Percentiles rank a stretch among this genome's conserved stretches.
Conservation (phyloP, 2,329 filamentous ascomycete species). For the Penicillium glabrum region DNA sequence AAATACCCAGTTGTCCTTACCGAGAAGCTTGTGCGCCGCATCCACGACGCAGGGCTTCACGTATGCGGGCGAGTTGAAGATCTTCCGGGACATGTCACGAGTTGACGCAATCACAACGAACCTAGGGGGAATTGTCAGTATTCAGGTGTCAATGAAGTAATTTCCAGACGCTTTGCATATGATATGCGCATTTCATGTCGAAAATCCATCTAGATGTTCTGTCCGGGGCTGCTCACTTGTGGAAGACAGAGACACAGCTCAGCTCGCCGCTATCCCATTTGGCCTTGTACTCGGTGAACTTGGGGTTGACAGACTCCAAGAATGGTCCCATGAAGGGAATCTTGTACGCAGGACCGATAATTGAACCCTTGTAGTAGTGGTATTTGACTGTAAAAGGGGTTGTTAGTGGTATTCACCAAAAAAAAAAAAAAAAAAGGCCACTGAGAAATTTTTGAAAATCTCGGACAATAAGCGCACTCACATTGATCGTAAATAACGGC, state of each 20-base stretch:
- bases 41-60: constrained; percentile 98
- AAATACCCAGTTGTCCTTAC: constrained; percentile 94
- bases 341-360: constrained; percentile 73
- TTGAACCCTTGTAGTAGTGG: constrained; percentile 70
- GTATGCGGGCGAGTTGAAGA: constrained; percentile 89
- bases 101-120: constrained; percentile 97
- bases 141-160: not conserved
- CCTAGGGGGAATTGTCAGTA: constrained; percentile 48
- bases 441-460: not conserved
- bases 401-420: not conserved
- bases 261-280: constrained; percentile 92
- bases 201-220: not conserved
- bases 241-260: constrained; percentile 97
- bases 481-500: constrained; percentile 86
- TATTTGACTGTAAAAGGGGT: constrained; percentile 63
- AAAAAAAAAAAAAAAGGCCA: not conserved
- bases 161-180: not conserved
- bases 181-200: not conserved
- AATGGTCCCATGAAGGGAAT: constrained; percentile 93
- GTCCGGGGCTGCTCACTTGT: constrained; percentile 69
- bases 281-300: constrained; percentile 84
- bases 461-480: constrained; percentile 49
- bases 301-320: constrained; percentile 84
- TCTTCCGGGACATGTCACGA: constrained; percentile 92
- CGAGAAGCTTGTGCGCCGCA: constrained; percentile 87